Evolutionary conservation across 2,329 filamentous ascomycete species (phyloP).

Genomic region (Conoideocrella luteorostrata): DNA sequence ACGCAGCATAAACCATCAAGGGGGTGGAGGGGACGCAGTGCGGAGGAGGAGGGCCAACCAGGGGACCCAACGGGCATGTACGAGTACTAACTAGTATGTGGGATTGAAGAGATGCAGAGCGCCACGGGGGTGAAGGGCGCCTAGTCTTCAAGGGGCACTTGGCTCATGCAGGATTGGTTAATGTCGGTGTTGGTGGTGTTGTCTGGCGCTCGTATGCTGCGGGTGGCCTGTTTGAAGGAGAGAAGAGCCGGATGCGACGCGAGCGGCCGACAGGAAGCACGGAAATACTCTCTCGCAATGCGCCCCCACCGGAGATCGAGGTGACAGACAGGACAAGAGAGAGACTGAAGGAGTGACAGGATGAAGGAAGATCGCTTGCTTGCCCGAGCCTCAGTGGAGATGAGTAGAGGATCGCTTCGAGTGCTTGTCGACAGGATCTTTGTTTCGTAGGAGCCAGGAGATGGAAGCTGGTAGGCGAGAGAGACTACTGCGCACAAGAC

Average conservation of each 20-base stretch:
- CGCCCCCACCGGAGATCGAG: too few species aligned
- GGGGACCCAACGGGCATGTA: slow-evolving; percentile 2
- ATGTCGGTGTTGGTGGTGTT: not conserved
- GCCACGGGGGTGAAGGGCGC: not conserved
- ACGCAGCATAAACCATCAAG: not conserved
- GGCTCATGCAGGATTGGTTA: slow-evolving; percentile 3
- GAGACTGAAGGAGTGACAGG: not conserved
- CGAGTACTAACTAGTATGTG: too few species aligned
- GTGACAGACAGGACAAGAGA: too few species aligned
- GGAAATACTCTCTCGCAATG: too few species aligned
- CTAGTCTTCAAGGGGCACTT: not conserved
- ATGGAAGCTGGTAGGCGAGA: too few species aligned
- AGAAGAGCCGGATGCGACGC: too few species aligned
- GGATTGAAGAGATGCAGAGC: slow-evolving; percentile 1
- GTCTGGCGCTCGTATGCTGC: not conserved
- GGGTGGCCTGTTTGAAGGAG: not conserved
- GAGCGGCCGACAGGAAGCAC: too few species aligned
- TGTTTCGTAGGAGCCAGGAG: not conserved
- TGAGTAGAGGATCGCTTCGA: slow-evolving; percentile 4
- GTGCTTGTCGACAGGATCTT: slow-evolving; percentile 1
- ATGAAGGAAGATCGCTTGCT: not conserved
- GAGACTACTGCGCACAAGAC: too few species aligned
- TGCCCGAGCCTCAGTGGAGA: not conserved
- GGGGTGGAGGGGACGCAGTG: not conserved
- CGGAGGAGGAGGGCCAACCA: slow-evolving; percentile 1